Conservation (phyloP, 176 grass and related monocot species). For the Miscanthus lutarioriparius region DNA sequence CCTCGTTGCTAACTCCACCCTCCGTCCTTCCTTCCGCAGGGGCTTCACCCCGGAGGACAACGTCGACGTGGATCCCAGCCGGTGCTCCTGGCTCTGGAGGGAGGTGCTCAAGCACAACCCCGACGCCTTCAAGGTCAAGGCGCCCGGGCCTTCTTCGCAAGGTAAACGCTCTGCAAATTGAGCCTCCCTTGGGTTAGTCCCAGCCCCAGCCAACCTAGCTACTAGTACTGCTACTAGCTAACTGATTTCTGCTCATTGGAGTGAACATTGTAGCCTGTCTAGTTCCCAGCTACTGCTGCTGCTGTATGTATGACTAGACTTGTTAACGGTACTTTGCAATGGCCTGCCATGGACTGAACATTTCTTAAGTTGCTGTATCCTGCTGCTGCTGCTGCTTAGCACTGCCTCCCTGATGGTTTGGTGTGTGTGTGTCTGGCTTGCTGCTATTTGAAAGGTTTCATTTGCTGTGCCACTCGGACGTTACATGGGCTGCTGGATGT, state of each 20-base stretch:
- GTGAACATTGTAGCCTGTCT: neutral
- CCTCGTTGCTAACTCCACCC: neutral
- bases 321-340: neutral
- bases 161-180: constrained; percentile 82
- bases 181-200: constrained; percentile 25
- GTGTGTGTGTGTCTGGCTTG: neutral
- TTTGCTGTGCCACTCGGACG: neutral
- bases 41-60: constrained; percentile 69
- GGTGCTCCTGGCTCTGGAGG: constrained; percentile 78
- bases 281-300: neutral
- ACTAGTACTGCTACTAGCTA: neutral
- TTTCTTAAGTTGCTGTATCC: constrained; percentile 25
- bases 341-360: neutral
- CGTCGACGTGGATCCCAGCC: constrained; percentile 42
- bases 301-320: neutral
- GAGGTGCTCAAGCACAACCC: constrained; percentile 89
- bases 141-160: constrained; percentile 37
- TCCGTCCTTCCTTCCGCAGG: constrained; percentile 13
- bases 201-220: neutral
- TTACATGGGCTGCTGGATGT: neutral
- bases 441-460: neutral
- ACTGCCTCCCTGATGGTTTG: neutral
- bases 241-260: constrained; percentile 2
- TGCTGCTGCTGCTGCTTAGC: neutral
- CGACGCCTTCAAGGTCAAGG: constrained; percentile 58